phyloP scores from a whole-genome alignment of 2,329 filamentous ascomycete genomes.

The Ophiostoma montium region DNA sequence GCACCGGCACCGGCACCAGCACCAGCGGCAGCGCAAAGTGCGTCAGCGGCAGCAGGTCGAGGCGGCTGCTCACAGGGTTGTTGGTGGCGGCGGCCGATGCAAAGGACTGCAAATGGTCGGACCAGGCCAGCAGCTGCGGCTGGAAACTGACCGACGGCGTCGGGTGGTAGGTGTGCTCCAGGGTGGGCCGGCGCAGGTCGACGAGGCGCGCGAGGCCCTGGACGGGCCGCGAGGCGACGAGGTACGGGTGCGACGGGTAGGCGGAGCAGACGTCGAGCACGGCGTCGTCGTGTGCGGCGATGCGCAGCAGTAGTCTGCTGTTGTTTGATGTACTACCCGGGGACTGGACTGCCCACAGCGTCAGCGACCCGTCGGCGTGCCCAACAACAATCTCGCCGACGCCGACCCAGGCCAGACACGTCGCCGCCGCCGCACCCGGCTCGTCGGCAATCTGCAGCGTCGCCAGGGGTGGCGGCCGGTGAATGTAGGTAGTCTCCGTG shows the following conservation, averaged over 20 bases:
- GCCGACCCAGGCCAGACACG: constrained; percentile 40
- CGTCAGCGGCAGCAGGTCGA: constrained; percentile 38
- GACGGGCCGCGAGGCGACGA: constrained; percentile 40
- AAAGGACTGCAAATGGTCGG: constrained; percentile 41
- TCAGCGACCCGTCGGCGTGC: constrained; percentile 41
- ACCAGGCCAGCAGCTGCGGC: constrained; percentile 38
- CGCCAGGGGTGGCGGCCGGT: constrained; percentile 30
- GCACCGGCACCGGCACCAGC: constrained; percentile 33
- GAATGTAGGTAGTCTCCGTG: constrained; percentile 10
- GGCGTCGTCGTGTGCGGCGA: constrained; percentile 37
- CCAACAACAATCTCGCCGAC: constrained; percentile 40
- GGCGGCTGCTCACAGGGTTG: constrained; percentile 35
- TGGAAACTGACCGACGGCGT: constrained; percentile 37
- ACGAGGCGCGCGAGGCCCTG: constrained; percentile 38
- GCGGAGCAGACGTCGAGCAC: constrained; percentile 41
- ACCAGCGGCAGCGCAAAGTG: constrained; percentile 39
- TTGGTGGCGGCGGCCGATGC: constrained; percentile 37
- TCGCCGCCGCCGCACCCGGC: constrained; percentile 32
- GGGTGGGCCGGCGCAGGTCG: constrained; percentile 37
- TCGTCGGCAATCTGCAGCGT: constrained; percentile 32
- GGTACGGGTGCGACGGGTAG: constrained; percentile 41
- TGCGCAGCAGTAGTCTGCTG: constrained; percentile 30
- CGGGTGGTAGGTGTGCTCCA: constrained; percentile 39
- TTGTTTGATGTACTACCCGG: constrained; percentile 22
- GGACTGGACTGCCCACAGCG: constrained; percentile 46